Evolutionary conservation across 2,329 filamentous ascomycete species (phyloP), one percentile per base, ranked within the genome.

Genomic region (Trichoderma breve): DNA sequence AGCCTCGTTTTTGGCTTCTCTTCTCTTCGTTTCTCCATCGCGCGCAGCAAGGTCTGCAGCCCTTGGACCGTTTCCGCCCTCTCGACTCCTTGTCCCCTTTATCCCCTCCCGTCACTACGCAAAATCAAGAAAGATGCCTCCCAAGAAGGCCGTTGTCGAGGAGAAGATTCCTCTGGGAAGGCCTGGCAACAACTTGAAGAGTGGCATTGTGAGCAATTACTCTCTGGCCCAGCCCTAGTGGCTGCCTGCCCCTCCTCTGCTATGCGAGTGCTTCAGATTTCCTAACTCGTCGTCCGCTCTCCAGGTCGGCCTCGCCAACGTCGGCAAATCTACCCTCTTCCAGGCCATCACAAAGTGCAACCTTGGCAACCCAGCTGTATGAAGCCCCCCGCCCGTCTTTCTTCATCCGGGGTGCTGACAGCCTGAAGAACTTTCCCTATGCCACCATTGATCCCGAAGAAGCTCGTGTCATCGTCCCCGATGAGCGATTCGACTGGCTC

Each of bases 371-470:
- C 97, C 97, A 79, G 96, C 96, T 86, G 91, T 93, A 88, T 84
- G 90, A 88, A 78, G 76, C 78, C 77, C 77, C 75, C 76, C 76
- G 77, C 75, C 76, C 75, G 75, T 74, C 78, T 77, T 75, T 77
- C 77, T 79, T 80, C 80, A 79, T 81, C 76, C 75, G 78, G 79
- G 78, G 79, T 81, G 78, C 80, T 82, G 78, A 82, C 80, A 82
- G 80, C 80, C 77, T 79, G 76, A 81, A 93, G 91, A 99, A 99
- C 86, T 99, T 98, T 82, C 96, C 96, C 71, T 99, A 97, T 87
- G 96, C 96, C 81, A 99, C 96, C 79, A 99, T 99, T 84, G 95
- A 99, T 77, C 96, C 96, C 62, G 97, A 99, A 87, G 96, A 99
- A 86, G 94, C 96, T 75, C 94, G 95, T 78, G 96, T 99, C 83